Conservation (phyloP, 305 asterid species). For the Fraxinus platypoda region DNA sequence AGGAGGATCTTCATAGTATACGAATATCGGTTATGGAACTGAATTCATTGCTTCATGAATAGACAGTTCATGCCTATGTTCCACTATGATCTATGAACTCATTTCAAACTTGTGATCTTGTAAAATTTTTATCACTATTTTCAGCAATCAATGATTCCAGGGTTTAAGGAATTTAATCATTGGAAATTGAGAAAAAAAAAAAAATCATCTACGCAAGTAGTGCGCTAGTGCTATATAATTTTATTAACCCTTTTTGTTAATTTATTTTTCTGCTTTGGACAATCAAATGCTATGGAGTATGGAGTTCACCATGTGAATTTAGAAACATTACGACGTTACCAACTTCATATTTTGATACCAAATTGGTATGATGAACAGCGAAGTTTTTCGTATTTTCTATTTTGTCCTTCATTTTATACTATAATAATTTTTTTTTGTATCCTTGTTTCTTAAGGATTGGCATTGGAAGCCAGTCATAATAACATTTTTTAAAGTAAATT, state of each 20-base stretch:
- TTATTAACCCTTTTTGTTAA: neutral
- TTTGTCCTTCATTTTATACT: neutral
- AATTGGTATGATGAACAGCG: neutral
- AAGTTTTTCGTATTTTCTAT: neutral
- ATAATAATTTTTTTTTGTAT: neutral
- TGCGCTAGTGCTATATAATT: neutral
- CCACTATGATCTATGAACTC: slow-evolving; percentile 6
- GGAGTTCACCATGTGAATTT: neutral
- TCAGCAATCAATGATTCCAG: neutral
- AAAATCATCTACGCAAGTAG: neutral
- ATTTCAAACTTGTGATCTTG: neutral
- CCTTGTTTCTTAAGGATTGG: neutral
- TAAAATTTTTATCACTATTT: neutral
- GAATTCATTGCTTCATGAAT: slow-evolving; percentile 43
- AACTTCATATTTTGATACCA: neutral
- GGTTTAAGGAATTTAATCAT: neutral
- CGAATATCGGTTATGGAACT: slow-evolving; percentile 52
- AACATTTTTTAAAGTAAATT: neutral
- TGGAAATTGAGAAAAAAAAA: neutral
- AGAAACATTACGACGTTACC: neutral
- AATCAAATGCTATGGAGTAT: neutral
- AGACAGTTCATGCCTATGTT: slow-evolving; percentile 18
- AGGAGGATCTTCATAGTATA: slow-evolving; percentile 53
- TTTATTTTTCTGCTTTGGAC: neutral
- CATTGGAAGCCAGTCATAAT: neutral